These are phyloP conservation scores for Suillus brevipes DNA, from an alignment of 768 basidiomycete species.

Conservation along the genomic window DNA sequence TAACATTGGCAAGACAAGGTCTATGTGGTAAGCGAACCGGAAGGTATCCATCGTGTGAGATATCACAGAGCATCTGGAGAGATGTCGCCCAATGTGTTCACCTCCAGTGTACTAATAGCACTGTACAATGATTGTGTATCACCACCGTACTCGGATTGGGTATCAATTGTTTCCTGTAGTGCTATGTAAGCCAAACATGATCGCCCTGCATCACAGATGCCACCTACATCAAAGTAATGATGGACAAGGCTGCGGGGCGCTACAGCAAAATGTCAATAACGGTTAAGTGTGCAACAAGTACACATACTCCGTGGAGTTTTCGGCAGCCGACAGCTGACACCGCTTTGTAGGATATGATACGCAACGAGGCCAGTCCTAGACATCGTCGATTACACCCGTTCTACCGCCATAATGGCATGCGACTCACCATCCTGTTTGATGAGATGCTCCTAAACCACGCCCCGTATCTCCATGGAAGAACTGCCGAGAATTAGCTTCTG, in stretches of 20 bases:
- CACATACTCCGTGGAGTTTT: conserved; percentile 89
- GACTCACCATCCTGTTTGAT: conserved; percentile 93
- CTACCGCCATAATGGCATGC: background rate
- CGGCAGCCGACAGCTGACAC: conserved; percentile 84
- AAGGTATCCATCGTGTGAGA: background rate
- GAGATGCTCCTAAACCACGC: conserved; percentile 91
- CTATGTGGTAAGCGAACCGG: background rate
- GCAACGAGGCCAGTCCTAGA: conserved; percentile 85
- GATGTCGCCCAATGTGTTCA: conserved; percentile 62
- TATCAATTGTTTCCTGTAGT: conserved; percentile 69
- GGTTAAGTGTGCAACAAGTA: background rate
- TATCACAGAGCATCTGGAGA: conserved; percentile 68
- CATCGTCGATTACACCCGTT: background rate
- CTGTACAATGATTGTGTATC: conserved; percentile 65
- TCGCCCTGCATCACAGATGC: background rate
- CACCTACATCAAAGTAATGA: conserved; percentile 91
- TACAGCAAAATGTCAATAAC: conserved; percentile 31
- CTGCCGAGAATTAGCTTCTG: conserved; percentile 36
- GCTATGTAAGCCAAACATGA: background rate
- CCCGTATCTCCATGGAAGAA: conserved; percentile 96
- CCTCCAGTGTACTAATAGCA: conserved; percentile 55
- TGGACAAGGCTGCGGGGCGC: conserved; percentile 84
- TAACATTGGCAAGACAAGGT: background rate
- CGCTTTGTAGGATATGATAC: conserved; percentile 89
- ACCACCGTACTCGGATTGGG: conserved; percentile 72